Percentiles rank a stretch among this genome's conserved stretches.
These are phyloP conservation scores for Septoria petroselini DNA, from an alignment of 2,329 filamentous ascomycete genomes.

Conservation along the genomic window DNA sequence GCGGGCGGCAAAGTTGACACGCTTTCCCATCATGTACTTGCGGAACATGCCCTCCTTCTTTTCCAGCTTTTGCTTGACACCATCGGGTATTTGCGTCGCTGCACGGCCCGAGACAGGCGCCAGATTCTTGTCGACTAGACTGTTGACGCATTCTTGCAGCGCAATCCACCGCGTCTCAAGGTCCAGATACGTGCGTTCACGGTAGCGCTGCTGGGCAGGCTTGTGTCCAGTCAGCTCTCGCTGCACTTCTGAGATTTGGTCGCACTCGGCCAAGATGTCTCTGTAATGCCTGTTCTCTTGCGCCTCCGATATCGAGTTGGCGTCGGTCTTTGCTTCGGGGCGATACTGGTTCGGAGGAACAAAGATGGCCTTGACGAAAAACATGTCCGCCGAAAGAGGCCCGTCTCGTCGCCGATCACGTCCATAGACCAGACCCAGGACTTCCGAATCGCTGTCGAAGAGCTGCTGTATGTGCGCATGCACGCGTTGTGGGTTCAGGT, in stretches of 20 bases:
- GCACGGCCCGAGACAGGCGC: slow-evolving; percentile 78
- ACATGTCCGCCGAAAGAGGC: slow-evolving; percentile 64
- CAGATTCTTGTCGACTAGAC: slow-evolving; percentile 84
- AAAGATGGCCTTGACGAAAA: slow-evolving; percentile 82
- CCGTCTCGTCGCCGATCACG: slow-evolving; percentile 21
- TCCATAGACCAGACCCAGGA: slow-evolving; percentile 76
- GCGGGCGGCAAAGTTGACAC: slow-evolving; percentile 95
- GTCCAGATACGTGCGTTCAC: slow-evolving; percentile 65
- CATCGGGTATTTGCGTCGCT: slow-evolving; percentile 76
- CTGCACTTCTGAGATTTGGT: slow-evolving; percentile 70
- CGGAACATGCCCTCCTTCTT: slow-evolving; percentile 98
- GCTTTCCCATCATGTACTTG: slow-evolving; percentile 99
- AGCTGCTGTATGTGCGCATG: slow-evolving; percentile 72
- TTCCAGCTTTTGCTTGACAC: slow-evolving; percentile 95
- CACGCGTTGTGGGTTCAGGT: slow-evolving; percentile 79
- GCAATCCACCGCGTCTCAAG: slow-evolving; percentile 78
- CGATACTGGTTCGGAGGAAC: slow-evolving; percentile 91
- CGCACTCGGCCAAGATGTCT: slow-evolving; percentile 72
- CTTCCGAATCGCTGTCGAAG: slow-evolving; percentile 82
- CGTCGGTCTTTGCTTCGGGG: slow-evolving; percentile 78
- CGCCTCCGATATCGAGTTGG: slow-evolving; percentile 78
- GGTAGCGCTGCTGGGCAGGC: slow-evolving; percentile 42
- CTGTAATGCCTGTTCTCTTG: slow-evolving; percentile 88
- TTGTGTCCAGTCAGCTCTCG: slow-evolving; percentile 56
- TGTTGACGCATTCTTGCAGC: slow-evolving; percentile 86